A percentile compares a stretch with the other conserved stretches of the same genome.
These are phyloP conservation scores for Lepidium aucheri DNA, from an alignment of 345 rosid species.

Conservation along the genomic window DNA sequence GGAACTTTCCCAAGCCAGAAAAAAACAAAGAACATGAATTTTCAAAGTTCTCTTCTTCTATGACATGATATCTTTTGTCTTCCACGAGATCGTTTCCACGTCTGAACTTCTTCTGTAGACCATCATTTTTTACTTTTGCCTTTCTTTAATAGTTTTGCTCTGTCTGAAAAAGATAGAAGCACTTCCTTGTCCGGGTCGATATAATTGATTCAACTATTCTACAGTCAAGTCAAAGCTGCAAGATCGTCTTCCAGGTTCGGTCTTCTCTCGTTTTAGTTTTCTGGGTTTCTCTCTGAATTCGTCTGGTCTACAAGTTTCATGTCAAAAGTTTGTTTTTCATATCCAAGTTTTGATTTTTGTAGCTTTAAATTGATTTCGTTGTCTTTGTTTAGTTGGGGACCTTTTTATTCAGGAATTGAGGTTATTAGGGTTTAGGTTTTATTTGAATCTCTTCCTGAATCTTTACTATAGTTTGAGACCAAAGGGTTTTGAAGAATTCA, in stretches of 20 bases:
- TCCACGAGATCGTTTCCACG: no score
- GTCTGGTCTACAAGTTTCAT: neutral
- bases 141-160: neutral
- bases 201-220: neutral
- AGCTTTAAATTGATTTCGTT: neutral
- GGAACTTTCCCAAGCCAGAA: no score
- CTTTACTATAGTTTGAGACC: neutral
- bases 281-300: constrained; percentile 12
- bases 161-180: neutral
- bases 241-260: constrained; percentile 16
- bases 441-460: neutral
- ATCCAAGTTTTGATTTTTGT: neutral
- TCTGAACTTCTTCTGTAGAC: no score
- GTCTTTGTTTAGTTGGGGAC: neutral
- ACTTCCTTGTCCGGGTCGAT: neutral
- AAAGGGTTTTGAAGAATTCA: neutral
- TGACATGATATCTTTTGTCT: no score
- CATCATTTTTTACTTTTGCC: neutral
- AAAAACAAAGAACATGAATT: no score
- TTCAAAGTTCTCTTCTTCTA: no score
- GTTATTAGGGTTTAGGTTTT: neutral
- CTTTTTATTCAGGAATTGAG: neutral
- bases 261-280: constrained; percentile 3
- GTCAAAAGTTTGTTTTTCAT: neutral
- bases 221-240: constrained; percentile 25